Evolutionary conservation across 176 grass and related monocot genomes (phyloP), one percentile per base, ranked within the genome.

Genomic region (Leersia perrieri): DNA sequence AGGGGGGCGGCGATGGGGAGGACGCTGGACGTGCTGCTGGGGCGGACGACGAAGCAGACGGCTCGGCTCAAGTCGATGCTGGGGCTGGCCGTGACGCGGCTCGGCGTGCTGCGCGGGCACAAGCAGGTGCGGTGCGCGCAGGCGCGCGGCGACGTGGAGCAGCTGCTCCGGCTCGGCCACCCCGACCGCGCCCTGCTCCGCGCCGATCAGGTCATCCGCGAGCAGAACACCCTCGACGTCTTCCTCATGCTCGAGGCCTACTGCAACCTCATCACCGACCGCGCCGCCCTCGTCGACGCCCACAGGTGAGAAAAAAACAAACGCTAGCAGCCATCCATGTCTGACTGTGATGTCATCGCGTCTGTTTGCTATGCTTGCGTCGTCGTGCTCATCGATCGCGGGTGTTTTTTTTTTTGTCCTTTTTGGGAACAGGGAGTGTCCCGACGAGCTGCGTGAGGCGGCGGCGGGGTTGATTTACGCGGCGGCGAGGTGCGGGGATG

Each of bases 381-480:
- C 49, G 20, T 53, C 10, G 11, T 70, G n/a, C n/a, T n/a, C n/a
- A n/a, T n/a, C n/a, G 36, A 70, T 70, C 66, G 9, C 53, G 22
- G 0, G 38, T 9, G 38, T 44, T 70, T 4, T 70, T 39, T 18
- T 16, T 70, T 40, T 9, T 38, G 3, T 38, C 35, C 44, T 16
- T 55, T 11, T 11, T 61, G 16, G 16, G 40, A 6, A 44, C 36
- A 86, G 86, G 9, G 82, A 88, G 12, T 99, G 96, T 66, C 96
- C 96, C 2, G 92, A 80, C 20, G 96, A 99, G 90, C 96, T 99
- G 51, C 84, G 88, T 44, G 96, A 99, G 83, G 88, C 92, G 0
- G 85, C 89, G n/a, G 77, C 92, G 9, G 92, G 92, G 25, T 38
- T 98, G 3, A 82, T 91, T 0, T 98, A 91, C 84, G 90, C 86